Conservation (phyloP, 2,329 filamentous ascomycete genomes). For the Grosmannia serpens region DNA sequence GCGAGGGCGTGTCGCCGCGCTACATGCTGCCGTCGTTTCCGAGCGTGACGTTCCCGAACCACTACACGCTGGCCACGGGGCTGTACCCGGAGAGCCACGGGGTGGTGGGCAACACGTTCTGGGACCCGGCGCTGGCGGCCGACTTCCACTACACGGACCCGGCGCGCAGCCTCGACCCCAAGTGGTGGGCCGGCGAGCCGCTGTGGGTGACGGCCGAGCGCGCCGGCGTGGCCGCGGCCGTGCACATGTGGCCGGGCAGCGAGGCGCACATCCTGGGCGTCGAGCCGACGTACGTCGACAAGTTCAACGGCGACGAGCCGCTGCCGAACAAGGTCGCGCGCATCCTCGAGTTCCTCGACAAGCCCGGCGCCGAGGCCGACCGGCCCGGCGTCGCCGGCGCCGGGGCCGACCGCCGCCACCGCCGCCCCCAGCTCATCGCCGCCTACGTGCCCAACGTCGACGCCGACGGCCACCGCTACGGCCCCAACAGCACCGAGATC, state of each 20-base stretch:
- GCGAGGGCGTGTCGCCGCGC: constrained; percentile 73
- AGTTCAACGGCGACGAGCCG: constrained; percentile 66
- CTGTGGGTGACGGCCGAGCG: constrained; percentile 89
- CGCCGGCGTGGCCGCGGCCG: constrained; percentile 63
- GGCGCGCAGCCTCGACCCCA: constrained; percentile 60
- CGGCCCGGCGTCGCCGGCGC: constrained; percentile 30
- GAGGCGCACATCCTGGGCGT: constrained; percentile 72
- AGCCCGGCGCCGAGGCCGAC: constrained; percentile 53
- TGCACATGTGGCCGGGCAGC: constrained; percentile 98
- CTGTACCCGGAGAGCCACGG: constrained; percentile 89
- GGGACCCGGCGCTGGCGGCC: constrained; percentile 64
- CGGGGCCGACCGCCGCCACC: constrained; percentile 25
- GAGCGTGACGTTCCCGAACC: constrained; percentile 92
- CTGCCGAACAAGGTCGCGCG: constrained; percentile 66
- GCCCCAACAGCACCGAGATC: constrained; percentile 92
- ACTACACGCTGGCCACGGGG: constrained; percentile 87
- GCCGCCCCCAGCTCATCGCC: constrained; percentile 80
- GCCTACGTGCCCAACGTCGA: constrained; percentile 94
- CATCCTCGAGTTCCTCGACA: constrained; percentile 73
- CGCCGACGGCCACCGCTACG: constrained; percentile 72
- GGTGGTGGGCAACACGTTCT: constrained; percentile 88
- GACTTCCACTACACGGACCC: constrained; percentile 86
- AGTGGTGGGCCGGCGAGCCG: constrained; percentile 94
- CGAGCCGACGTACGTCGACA: constrained; percentile 72
- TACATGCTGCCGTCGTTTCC: constrained; percentile 95